Conservation (phyloP, 1,284 basidiomycete species). For the Cryptococcus sp. region DNA sequence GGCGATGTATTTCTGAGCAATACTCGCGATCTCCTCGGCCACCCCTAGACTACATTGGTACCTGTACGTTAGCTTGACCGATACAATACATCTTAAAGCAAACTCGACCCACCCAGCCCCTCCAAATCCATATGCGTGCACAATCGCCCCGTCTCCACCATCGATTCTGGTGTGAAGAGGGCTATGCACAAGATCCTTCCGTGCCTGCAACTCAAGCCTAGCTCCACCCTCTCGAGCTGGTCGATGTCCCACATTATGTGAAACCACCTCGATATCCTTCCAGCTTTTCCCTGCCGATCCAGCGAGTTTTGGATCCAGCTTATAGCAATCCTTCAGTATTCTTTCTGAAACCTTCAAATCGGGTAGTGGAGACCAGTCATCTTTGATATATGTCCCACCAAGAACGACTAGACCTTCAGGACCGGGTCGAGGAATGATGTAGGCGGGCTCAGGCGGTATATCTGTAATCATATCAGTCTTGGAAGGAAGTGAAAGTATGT, state of each 20-base stretch:
- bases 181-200: slow-evolving; percentile 44
- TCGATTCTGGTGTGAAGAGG: neutral
- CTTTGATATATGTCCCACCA: slow-evolving; percentile 40
- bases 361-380: slow-evolving; percentile 38
- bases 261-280: slow-evolving; percentile 52
- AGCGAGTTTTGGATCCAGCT: slow-evolving; percentile 42
- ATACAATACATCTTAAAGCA: neutral
- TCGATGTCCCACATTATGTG: slow-evolving; percentile 68
- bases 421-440: slow-evolving; percentile 50
- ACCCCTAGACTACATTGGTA: slow-evolving; percentile 45
- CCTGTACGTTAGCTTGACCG: slow-evolving; percentile 12
- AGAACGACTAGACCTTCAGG: slow-evolving; percentile 39
- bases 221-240: slow-evolving; percentile 65
- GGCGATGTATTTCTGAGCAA: slow-evolving; percentile 18
- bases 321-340: slow-evolving; percentile 44
- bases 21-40: slow-evolving; percentile 39
- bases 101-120: slow-evolving; percentile 36
- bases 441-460: slow-evolving; percentile 13
- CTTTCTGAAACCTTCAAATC: slow-evolving; percentile 31
- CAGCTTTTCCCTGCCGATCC: slow-evolving; percentile 28
- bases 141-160: slow-evolving; percentile 46
- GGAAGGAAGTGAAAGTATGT: neutral
- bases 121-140: slow-evolving; percentile 67
- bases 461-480: neutral
- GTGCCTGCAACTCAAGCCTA: slow-evolving; percentile 60